Conservation (phyloP, 2,329 filamentous ascomycete genomes). For the Colletotrichum graminicola region DNA sequence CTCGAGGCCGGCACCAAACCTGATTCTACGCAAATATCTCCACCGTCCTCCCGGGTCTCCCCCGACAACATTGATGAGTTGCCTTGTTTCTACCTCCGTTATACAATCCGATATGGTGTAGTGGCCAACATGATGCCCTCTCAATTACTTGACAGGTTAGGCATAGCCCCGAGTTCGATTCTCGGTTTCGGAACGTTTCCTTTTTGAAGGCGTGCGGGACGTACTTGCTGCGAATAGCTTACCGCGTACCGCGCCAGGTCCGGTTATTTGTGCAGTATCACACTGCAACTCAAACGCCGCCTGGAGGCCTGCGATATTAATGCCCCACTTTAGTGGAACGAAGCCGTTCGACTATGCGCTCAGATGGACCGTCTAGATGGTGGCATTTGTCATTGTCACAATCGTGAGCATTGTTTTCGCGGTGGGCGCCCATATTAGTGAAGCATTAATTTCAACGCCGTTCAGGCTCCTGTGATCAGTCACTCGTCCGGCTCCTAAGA, state of each 20-base stretch:
- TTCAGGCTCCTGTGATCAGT: background rate
- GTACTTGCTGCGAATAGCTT: background rate
- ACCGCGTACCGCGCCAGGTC: too few species aligned
- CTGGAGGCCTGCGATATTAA: background rate
- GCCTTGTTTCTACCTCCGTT: rapidly evolving
- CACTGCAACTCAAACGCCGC: background rate
- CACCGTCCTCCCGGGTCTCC: background rate
- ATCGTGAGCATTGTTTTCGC: background rate
- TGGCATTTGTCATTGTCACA: background rate
- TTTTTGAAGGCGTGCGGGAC: background rate
- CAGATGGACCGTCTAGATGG: background rate
- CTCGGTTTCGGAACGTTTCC: conserved; percentile 7
- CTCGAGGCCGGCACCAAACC: background rate
- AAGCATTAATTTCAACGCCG: background rate
- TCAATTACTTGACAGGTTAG: conserved; percentile 26
- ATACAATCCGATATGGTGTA: conserved; percentile 37
- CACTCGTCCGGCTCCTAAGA: background rate
- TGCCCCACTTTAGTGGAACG: background rate
- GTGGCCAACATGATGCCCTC: conserved; percentile 41
- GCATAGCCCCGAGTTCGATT: conserved; percentile 39
- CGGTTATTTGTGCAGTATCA: background rate
- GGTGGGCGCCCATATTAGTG: background rate
- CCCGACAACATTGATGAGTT: background rate
- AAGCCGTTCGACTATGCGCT: background rate
- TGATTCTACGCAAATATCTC: background rate